Conservation (phyloP, 106 monocot species). For the Dendrobium chrysotoxum region DNA sequence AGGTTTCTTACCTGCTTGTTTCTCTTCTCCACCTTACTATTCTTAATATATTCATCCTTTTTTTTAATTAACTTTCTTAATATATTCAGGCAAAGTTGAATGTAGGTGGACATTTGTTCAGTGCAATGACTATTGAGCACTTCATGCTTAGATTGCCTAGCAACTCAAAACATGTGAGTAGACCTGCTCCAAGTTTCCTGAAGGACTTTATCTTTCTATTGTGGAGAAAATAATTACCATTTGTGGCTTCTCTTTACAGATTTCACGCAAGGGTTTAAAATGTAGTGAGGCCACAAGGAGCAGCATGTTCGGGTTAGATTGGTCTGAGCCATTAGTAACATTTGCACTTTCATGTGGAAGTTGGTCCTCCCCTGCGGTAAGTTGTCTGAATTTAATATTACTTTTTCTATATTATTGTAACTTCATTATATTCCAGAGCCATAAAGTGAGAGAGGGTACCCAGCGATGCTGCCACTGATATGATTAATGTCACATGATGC, state of each 20-base stretch:
- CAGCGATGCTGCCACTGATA: too few relatives aligned
- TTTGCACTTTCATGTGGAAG: conserved; percentile 98
- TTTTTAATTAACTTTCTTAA: not conserved
- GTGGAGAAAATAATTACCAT: not conserved
- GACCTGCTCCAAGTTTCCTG: not conserved
- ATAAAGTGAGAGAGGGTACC: too few relatives aligned
- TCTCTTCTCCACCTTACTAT: not conserved
- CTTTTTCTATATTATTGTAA: too few relatives aligned
- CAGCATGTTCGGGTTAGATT: conserved; percentile 70
- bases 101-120: conserved; percentile 75
- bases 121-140: conserved; percentile 92
- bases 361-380: conserved; percentile 97
- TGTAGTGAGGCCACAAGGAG: conserved; percentile 32
- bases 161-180: conserved; percentile 55
- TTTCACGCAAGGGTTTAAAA: conserved; percentile 37
- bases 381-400: conserved; percentile 7
- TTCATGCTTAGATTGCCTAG: conserved; percentile 80
- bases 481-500: too few relatives aligned
- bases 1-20: conserved; percentile 28
- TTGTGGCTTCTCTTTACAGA: conserved; percentile 22
- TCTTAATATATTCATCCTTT: not conserved
- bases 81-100: conserved; percentile 73
- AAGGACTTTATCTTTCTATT: not conserved
- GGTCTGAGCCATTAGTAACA: conserved; percentile 91
- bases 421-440: too few relatives aligned